Base-by-base conservation (phyloP, 2,329 filamentous ascomycete genomes). In the Dryadomyces quercivorus region DNA sequence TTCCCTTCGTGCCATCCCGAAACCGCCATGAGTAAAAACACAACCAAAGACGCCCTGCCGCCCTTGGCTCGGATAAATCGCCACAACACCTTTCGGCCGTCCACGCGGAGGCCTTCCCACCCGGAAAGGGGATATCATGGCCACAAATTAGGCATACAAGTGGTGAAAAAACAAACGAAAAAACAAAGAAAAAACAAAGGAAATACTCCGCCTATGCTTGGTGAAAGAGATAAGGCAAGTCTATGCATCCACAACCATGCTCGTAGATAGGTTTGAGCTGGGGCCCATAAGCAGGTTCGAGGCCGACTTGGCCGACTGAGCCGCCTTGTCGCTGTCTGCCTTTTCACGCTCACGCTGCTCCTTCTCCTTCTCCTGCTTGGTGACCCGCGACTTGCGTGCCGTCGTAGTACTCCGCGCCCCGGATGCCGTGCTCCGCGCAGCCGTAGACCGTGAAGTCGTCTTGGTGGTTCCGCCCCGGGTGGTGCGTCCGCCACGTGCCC, bases 361-460 rank as follows among this genome's bases (percentile, higher is more conserved):
- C 62, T 88, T 87, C 58, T 86, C 85, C 62, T 88, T 87, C 65
- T 92, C 86, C 42, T 87, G 85, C 67, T 95, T 95, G 43, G 86
- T 93, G 61, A 89, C 84, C 45, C 91, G 84, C 52, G 89, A 88
- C 68, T 94, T 94, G 61, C 90, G 78, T 20, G 85, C 80, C 1
- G 85, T 83, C 12, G 80, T 76, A 47, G 87, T 86, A 52, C 87
- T 87, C 45, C 88, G 79, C 40, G 87, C 88, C n/a, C 85, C 85
- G 10, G 85, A 82, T 6, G 75, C 69, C 12, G 50, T 31, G 12
- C 69, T 73, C 50, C 73, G 71, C n/a, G 72, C 78, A n/a, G 72
- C 78, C 53, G 83, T 82, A 50, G 84, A 80, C 26, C 84, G 74
- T 31, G 77, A 73, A 10, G 64, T 68, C 4, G 74, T 74, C 36